These are phyloP conservation scores for Clavispora phyllophila DNA, from an alignment of 805 yeast species.

Conservation along the genomic window DNA sequence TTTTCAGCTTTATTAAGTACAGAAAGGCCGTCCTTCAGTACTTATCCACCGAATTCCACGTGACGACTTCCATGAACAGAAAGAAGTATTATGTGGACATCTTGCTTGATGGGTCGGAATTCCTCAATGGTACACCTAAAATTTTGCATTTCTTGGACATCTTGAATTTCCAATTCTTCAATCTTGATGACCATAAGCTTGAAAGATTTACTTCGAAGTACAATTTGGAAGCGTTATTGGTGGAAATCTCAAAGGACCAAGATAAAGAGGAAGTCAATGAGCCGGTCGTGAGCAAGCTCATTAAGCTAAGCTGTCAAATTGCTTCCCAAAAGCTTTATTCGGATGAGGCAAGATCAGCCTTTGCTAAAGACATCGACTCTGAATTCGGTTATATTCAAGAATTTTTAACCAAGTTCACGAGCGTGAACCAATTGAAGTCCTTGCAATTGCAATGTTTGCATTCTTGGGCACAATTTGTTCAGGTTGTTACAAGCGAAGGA, in stretches of 20 bases:
- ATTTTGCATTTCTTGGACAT: constrained; percentile 63
- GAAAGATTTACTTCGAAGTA: constrained; percentile 23
- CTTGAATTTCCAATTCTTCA: constrained; percentile 49
- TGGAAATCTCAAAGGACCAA: constrained; percentile 25
- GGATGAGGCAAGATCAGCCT: constrained; percentile 16
- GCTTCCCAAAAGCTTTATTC: constrained; percentile 11
- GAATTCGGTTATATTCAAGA: constrained; percentile 26
- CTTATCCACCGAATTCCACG: constrained; percentile 69
- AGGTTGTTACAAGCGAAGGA: constrained; percentile 64
- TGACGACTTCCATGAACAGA: constrained; percentile 44
- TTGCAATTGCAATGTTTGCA: constrained; percentile 61
- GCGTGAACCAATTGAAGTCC: constrained; percentile 43
- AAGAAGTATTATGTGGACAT: constrained; percentile 47
- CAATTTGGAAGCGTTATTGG: constrained; percentile 31
- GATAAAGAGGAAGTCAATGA: constrained; percentile 4
- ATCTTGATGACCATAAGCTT: constrained; percentile 39
- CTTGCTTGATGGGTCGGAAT: constrained; percentile 47
- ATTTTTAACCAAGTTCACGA: constrained; percentile 41
- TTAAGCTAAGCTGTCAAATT: constrained; percentile 18
- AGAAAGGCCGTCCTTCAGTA: constrained; percentile 60
- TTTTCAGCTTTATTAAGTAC: constrained; percentile 56
- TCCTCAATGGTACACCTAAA: constrained; percentile 58
- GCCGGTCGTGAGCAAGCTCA: constrained; percentile 20
- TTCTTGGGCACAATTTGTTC: constrained; percentile 80
- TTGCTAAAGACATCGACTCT: constrained; percentile 23